Evolutionary conservation across 257 asterid species (phyloP).

Genomic region (Solanum neorickii): DNA sequence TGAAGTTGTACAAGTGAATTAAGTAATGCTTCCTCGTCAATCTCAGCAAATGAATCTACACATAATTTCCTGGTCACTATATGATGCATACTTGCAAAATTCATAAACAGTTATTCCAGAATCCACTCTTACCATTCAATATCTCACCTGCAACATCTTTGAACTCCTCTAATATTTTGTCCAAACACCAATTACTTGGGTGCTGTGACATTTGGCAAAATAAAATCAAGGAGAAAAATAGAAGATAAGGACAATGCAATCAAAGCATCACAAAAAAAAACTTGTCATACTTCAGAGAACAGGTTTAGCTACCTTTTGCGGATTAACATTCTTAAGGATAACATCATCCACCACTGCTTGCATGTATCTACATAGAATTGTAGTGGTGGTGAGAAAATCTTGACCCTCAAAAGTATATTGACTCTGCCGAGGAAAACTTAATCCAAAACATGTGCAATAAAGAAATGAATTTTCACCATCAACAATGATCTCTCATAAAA

Average conservation of each 20-base stretch:
- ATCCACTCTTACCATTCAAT: constrained; percentile 34
- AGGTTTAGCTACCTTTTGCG: constrained; percentile 47
- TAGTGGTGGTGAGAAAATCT: not conserved
- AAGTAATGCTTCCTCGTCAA: constrained; percentile 54
- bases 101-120: not conserved
- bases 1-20: constrained; percentile 47
- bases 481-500: not conserved
- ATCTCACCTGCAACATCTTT: constrained; percentile 37
- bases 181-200: constrained; percentile 79
- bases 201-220: constrained; percentile 37
- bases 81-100: not conserved
- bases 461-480: not conserved
- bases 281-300: not conserved
- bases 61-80: not conserved
- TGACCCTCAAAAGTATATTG: not conserved
- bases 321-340: constrained; percentile 56
- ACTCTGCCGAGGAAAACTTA: not conserved
- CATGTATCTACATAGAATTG: constrained; percentile 58
- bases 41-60: constrained; percentile 59
- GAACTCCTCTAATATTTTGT: constrained; percentile 64
- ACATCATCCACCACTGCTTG: constrained; percentile 93
- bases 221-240: not conserved
- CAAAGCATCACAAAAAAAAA: not conserved
- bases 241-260: not conserved
- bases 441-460: not conserved